Evolutionary conservation across 1,284 basidiomycete species (phyloP), one percentile per base, ranked within the genome.

Genomic region (Tremellales sp.): DNA sequence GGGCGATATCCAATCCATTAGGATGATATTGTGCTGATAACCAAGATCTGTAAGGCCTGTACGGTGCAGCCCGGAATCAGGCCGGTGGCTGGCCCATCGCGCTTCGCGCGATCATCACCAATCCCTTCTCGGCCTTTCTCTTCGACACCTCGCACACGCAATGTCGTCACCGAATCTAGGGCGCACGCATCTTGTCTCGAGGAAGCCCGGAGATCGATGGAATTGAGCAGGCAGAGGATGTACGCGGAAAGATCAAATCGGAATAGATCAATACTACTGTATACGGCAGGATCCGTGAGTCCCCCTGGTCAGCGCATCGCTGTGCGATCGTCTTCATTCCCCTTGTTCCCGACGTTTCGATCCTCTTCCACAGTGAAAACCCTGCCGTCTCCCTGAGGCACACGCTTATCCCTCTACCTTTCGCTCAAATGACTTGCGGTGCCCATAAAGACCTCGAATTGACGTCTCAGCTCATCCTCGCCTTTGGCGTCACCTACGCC

Each of bases 401-500:
- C 15, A 6, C 37, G 26, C 22, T n/a, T 27, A 19, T 13, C 36
- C 21, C 22, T 17, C n/a, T 3, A 15, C 3, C 1, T 33, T 47
- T 27, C 15, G 15, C 23, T 17, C 17, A 26, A 41, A 13, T 39
- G 8, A 17, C 31, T 31, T 15, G 29, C 29, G 29, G 29, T 31
- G 8, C 29, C n/a, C n/a, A n/a, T n/a, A 31, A 15, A 31, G 29
- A 31, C 15, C 29, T 8, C 8, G 10, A 15, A 31, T 31, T 31
- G 29, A 31, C n/a, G 29, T 31, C 29, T 31, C 53, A 92, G 85
- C 84, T 97, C 49, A 76, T 97, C 25, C 65, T 87, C 23, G 86
- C 84, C 0, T 75, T 89, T 1, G 94, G 94, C 6, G 79, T 87
- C 33, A 89, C 89, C 7, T 98, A 98, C 72, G 94, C 96, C 17